These are phyloP conservation scores for Taphrina betulina DNA, from an alignment of 1,139 yeast species.

Conservation along the genomic window DNA sequence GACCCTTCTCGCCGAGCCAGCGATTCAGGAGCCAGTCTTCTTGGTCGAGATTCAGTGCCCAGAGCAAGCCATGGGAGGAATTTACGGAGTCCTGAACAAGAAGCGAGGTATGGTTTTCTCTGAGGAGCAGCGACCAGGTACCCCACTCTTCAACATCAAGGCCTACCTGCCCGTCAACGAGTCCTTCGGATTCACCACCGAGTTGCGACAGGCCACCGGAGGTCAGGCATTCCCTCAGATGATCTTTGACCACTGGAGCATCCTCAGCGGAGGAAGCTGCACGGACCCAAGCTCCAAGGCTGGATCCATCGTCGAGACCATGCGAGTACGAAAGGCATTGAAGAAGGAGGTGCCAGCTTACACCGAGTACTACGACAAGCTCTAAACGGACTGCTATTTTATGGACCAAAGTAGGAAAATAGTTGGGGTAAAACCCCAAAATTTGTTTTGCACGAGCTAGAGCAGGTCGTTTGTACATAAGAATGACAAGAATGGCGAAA, in stretches of 20 bases:
- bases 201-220: constrained; percentile 99
- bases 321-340: constrained; percentile 97
- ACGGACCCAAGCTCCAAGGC: constrained; percentile 90
- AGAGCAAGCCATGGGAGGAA: constrained; percentile 99
- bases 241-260: constrained; percentile 98
- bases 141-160: constrained; percentile 98
- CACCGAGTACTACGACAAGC: constrained; percentile 99
- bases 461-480: too few relatives aligned
- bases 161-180: constrained; percentile 99
- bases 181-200: constrained; percentile 99
- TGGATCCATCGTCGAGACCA: constrained; percentile 82
- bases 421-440: too few relatives aligned
- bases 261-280: constrained; percentile 80
- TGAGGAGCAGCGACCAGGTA: constrained; percentile 99
- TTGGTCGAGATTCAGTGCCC: constrained; percentile 99
- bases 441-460: too few relatives aligned
- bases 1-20: constrained; percentile 96
- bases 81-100: constrained; percentile 98
- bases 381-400: too few relatives aligned
- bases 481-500: too few relatives aligned
- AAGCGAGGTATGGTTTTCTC: constrained; percentile 99
- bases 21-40: constrained; percentile 99
- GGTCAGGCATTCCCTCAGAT: constrained; percentile 99
- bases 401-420: too few relatives aligned
- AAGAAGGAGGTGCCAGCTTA: constrained; percentile 97